Evolutionary conservation across 225 moss, liverwort and hornwort species (phyloP), one percentile per base, ranked within the genome.

Genomic region (Pseudoscleropodium purum): DNA sequence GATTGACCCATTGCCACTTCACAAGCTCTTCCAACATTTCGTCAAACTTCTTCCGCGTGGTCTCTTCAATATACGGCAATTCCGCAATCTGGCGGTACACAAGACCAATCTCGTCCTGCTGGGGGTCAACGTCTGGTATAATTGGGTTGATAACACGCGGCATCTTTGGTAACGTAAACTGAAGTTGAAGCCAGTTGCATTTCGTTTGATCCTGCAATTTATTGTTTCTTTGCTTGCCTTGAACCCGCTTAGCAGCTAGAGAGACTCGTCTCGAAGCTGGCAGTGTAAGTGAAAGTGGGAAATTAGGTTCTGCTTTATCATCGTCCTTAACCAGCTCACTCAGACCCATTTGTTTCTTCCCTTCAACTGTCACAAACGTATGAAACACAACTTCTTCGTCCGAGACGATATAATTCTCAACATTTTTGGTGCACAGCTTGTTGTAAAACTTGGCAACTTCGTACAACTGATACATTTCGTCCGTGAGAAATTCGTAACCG

Each of bases 51-150:
- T 92, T 90, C 43, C 92, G 87, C 8, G 91, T 90, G 41, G 89
- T 92, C 21, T 90, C 70, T 5, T 65, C 70, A 89, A 97, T 95
- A 27, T 81, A 34, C 51, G 94, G 94, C 24, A 96, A 87, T 84
- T 97, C 99, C 84, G 93, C 97, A 43, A 99, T 90, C 70, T 97
- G 97, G 68, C 97, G 95, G 83, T 93, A 95, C 8, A 93, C 92
- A 83, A 94, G 85, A 43, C 89, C 79, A n/a, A 89, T 65, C 18
- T 85, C 68, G 25, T 89, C 90, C 30, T 88, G 85, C 23, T 91
- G 89, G 37, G 90, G 83, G 34, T 95, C 90, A 64, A 94, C 51
- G 84, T 96, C 91, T 63, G 91, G 92, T 56, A 89, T 13, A 61
- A 93, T 70, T 11, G 94, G 95, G 27, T 92, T 90, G 81, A 99